Percentiles rank a stretch among this genome's conserved stretches.
Conservation (phyloP, 2,329 filamentous ascomycete species). For the Ophiostoma novo-ulmi region DNA sequence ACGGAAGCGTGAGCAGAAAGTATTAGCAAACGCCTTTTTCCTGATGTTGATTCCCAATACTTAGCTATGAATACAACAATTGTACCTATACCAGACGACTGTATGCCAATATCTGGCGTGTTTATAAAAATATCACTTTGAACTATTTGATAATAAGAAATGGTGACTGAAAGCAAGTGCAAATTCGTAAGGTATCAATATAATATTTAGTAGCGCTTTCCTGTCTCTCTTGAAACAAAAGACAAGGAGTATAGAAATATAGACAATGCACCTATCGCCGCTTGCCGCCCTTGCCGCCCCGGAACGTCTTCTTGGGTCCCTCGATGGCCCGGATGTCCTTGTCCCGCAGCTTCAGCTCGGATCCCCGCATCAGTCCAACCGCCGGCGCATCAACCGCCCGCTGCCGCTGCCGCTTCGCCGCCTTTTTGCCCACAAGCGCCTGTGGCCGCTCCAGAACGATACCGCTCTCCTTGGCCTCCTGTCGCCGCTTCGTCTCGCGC, state of each 20-base stretch:
- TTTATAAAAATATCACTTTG: no score
- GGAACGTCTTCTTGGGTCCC: conserved; percentile 39
- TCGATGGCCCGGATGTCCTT: conserved; percentile 70
- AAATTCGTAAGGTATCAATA: no score
- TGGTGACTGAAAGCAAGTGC: no score
- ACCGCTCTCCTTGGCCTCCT: conserved; percentile 82
- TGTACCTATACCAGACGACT: no score
- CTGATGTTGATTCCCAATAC: no score
- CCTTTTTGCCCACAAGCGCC: conserved; percentile 32
- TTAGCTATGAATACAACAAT: no score
- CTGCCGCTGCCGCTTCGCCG: conserved; percentile 38
- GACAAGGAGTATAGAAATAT: not conserved
- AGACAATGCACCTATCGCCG: conserved; percentile 9
- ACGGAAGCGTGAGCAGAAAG: not conserved
- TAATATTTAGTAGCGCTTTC: not conserved
- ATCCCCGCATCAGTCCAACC: conserved; percentile 74
- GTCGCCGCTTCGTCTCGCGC: conserved; percentile 65
- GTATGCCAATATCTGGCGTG: no score
- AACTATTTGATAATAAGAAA: no score
- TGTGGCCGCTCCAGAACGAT: conserved; percentile 68
- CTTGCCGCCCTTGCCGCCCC: conserved; percentile 31
- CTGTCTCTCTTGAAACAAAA: no score
- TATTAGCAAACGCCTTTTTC: not conserved
- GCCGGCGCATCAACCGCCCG: conserved; percentile 62
- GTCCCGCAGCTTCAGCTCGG: conserved; percentile 72